Evolutionary conservation across 31 red algal genomes (phyloP).

Genomic region (Asparagopsis taxiformis): DNA sequence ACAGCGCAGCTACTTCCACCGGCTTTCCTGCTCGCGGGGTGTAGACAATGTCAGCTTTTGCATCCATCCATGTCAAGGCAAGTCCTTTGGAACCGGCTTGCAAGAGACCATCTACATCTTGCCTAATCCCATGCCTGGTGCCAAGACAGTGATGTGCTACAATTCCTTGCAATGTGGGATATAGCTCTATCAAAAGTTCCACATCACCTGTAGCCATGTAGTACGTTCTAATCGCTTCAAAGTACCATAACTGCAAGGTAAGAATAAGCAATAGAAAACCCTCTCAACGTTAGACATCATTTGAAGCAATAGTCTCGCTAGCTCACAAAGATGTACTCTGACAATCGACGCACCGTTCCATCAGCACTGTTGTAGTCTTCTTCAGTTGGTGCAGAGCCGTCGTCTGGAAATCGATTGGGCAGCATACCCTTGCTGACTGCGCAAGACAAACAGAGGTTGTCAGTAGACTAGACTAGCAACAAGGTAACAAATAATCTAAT

Average conservation of each 20-base stretch:
- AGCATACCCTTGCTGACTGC: conserved; percentile 67
- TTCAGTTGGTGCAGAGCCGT: conserved; percentile 66
- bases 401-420: conserved; percentile 69
- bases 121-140: conserved; percentile 56
- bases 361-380: conserved; percentile 66
- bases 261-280: too few species aligned
- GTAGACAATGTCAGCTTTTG: conserved; percentile 58
- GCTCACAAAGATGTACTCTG: too few species aligned
- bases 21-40: conserved; percentile 61
- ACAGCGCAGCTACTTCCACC: conserved; percentile 56
- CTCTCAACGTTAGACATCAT: too few species aligned
- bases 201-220: conserved; percentile 64
- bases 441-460: not conserved
- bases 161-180: conserved; percentile 48
- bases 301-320: too few species aligned
- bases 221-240: conserved; percentile 64
- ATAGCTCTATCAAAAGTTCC: conserved; percentile 59
- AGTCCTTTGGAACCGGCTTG: conserved; percentile 46
- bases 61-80: conserved; percentile 71
- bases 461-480: too few species aligned
- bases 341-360: conserved; percentile 62
- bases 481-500: too few species aligned
- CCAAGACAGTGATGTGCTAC: conserved; percentile 52
- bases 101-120: conserved; percentile 55
- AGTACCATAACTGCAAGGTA: conserved; percentile 55